Evolutionary conservation across 495 filamentous ascomycete genomes (phyloP).

Genomic region (Lasiosphaeris hirsuta): DNA sequence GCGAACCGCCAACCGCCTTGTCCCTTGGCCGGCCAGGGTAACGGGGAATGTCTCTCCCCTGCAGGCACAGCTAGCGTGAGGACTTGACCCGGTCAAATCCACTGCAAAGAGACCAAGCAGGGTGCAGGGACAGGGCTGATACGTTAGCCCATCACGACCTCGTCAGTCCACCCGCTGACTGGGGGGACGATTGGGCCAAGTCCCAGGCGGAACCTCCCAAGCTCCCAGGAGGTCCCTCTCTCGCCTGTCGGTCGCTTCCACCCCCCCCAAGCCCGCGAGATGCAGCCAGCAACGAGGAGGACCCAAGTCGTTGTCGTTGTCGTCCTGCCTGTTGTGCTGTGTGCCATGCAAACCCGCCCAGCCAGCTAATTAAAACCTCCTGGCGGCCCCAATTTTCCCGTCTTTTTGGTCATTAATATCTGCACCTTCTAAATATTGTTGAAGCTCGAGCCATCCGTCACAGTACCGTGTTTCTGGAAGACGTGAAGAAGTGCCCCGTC

Average conservation of each 20-base stretch:
- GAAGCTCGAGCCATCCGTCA: neutral
- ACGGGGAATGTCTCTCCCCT: slow-evolving; percentile 18
- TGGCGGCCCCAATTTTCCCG: slow-evolving; percentile 21
- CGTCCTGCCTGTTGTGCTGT: slow-evolving; percentile 10
- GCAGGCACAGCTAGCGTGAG: slow-evolving; percentile 18
- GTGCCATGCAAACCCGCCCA: slow-evolving; percentile 8
- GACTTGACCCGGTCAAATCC: slow-evolving; percentile 22
- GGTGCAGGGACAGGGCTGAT: slow-evolving; percentile 22
- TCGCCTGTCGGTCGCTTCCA: neutral
- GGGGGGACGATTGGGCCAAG: slow-evolving; percentile 10
- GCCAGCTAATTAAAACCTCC: slow-evolving; percentile 20
- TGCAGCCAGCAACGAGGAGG: slow-evolving; percentile 13
- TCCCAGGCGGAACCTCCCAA: slow-evolving; percentile 13
- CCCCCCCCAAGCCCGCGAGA: slow-evolving; percentile 19
- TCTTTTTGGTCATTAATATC: slow-evolving; percentile 11
- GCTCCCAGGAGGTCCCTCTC: slow-evolving; percentile 5
- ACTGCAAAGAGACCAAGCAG: slow-evolving; percentile 22
- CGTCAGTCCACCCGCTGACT: slow-evolving; percentile 9
- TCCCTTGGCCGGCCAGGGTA: slow-evolving; percentile 7
- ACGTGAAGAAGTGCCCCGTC: neutral
- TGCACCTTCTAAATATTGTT: slow-evolving; percentile 8
- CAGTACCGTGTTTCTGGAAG: slow-evolving; percentile 1
- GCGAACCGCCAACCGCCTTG: neutral
- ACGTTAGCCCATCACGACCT: slow-evolving; percentile 14
- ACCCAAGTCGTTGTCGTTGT: neutral